Evolutionary conservation across 441 rosid species (phyloP).

Genomic region (Omphalea diandra): DNA sequence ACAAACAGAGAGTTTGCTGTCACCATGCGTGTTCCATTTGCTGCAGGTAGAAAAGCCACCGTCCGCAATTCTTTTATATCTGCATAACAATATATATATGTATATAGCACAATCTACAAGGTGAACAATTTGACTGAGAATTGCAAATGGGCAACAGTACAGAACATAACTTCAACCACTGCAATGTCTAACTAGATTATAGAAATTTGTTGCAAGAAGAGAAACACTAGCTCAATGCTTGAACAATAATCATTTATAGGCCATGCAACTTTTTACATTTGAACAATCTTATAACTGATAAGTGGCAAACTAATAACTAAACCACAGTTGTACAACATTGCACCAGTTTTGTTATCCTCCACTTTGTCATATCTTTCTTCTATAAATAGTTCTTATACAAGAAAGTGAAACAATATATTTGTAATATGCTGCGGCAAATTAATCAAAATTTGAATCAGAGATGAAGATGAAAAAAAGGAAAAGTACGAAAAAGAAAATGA

Average conservation of each 20-base stretch:
- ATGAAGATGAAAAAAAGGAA: background rate
- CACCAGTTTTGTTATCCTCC: background rate
- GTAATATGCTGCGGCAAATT: background rate
- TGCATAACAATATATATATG: conserved; percentile 28
- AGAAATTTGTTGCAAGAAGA: conserved; percentile 1
- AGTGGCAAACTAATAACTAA: conserved; percentile 1
- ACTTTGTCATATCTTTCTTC: background rate
- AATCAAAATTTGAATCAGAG: background rate
- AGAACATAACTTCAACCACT: background rate
- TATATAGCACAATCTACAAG: background rate
- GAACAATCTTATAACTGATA: background rate
- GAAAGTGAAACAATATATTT: background rate
- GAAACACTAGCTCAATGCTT: background rate
- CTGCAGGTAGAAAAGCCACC: conserved; percentile 93
- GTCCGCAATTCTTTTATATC: conserved; percentile 69
- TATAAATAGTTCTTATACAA: background rate
- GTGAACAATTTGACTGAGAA: conserved; percentile 10
- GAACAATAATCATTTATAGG: background rate
- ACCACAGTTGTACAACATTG: background rate
- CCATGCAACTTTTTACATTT: background rate
- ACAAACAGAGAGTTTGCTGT: conserved; percentile 77
- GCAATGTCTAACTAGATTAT: background rate
- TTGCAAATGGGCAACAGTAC: background rate
- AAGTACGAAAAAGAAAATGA: background rate
- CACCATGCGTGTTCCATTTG: conserved; percentile 97